Base-by-base conservation (phyloP, 2,329 filamentous ascomycete species). In the Pseudocercospora musae region DNA sequence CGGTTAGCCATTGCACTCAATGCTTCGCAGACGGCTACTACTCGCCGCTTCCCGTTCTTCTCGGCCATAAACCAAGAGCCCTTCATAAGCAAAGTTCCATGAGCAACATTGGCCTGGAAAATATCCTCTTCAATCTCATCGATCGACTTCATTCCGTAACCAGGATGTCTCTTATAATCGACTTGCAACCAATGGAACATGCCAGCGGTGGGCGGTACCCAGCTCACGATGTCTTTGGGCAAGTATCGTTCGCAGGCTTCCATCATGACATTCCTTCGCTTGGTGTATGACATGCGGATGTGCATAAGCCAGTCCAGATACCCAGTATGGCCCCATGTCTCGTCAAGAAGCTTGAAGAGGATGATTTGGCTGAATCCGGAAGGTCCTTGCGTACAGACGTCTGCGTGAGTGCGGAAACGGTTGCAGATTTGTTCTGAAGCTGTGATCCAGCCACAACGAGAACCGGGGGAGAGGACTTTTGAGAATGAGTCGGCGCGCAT, bases 31-130 rank as follows among this genome's bases (percentile, higher is more conserved):
- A 25, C 23, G 23, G 3, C 23, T 25, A 25, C 31, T 9, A n/a
- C 33, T 37, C 15, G n/a, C 31, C n/a, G 80, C 58, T 78, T 75
- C 10, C 80, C 82, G 53, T 85, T 81, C 48, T 83, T 84, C 73
- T 95, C 89, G 0, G 93, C 90, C 62, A 87, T 84, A 83, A 98
- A 99, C 93, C 93, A 99, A 53, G 88, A 93, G 3, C 95, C 95
- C 53, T 90, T 85, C 62, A 90, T 92, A 1, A 95, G 82, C 50
- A 99, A 82, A 4, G 95, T 91, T 21, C 91, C 89, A 70, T 89
- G 85, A 3, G 87, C 84, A 60, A 97, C 88, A 66, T 88, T 88
- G 0, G 84, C 82, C 70, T 90, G 77, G 81, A 96, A 98, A 49
- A 99, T 92, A 59, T 90, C 87, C 70, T 96, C 88, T 77, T 99